A percentile compares a stretch with the other conserved stretches of the same genome.
phyloP scores from a whole-genome alignment of 2,329 filamentous ascomycete genomes.

The Beauveria caledonica region DNA sequence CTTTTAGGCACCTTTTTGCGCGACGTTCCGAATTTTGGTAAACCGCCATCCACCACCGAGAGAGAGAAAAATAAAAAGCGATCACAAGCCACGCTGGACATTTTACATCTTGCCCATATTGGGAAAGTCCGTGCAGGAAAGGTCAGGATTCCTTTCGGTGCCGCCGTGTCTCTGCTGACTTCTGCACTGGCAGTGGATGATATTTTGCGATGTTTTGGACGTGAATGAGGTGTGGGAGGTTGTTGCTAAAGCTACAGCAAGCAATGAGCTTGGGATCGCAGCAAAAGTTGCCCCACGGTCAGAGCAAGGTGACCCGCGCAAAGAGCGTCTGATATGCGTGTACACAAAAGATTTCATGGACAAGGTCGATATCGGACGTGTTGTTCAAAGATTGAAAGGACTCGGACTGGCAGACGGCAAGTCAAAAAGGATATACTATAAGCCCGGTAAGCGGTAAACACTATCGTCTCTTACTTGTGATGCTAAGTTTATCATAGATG shows the following conservation, averaged over 20 bases:
- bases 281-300: conserved; percentile 62
- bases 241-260: conserved; percentile 58
- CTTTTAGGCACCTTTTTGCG: conserved; percentile 41
- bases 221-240: conserved; percentile 58
- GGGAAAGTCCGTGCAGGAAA: conserved; percentile 58
- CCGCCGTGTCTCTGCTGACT: neutral
- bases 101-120: conserved; percentile 53
- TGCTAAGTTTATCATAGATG: conserved; percentile 38
- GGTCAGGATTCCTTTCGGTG: conserved; percentile 27
- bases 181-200: conserved; percentile 55
- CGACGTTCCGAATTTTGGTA: conserved; percentile 31
- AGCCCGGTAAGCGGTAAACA: conserved; percentile 47
- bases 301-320: conserved; percentile 29
- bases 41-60: conserved; percentile 28
- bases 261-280: conserved; percentile 60
- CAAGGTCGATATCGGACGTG: conserved; percentile 57
- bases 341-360: conserved; percentile 73
- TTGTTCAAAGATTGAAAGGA: conserved; percentile 53
- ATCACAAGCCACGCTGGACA: conserved; percentile 40
- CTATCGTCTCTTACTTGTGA: neutral
- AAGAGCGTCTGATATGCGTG: conserved; percentile 58
- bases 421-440: conserved; percentile 62
- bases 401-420: conserved; percentile 48
- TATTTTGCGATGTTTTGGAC: conserved; percentile 49
- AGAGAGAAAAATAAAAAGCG: conserved; percentile 43